phyloP scores from a whole-genome alignment of 352 stramenopile species.

The Globisporangium emineosum region DNA sequence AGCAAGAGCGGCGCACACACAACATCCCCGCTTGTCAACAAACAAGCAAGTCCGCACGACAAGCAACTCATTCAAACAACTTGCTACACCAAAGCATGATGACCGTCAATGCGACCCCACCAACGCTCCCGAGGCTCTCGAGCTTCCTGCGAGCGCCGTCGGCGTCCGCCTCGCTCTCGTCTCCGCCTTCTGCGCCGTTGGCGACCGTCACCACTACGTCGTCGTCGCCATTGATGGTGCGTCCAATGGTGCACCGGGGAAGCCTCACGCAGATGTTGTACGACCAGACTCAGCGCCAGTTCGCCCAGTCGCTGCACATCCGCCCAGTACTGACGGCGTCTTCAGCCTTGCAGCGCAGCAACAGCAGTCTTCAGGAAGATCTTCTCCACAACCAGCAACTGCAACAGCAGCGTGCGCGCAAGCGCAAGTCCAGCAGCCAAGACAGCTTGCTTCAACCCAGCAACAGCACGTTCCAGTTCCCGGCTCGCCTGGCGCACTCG shows the following conservation, averaged over 20 bases:
- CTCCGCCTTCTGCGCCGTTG: background rate
- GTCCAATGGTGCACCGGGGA: background rate
- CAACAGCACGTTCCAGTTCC: background rate
- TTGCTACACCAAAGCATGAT: constrained; percentile 3
- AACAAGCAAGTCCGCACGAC: background rate
- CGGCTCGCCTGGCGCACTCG: background rate
- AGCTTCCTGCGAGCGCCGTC: constrained; percentile 24
- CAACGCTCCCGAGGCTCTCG: constrained; percentile 26
- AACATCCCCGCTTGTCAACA: background rate
- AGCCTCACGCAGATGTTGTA: constrained; percentile 1
- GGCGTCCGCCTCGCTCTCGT: background rate
- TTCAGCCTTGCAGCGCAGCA: background rate
- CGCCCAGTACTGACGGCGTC: background rate
- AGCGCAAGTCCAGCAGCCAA: constrained; percentile 8
- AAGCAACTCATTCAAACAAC: background rate
- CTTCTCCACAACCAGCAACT: background rate
- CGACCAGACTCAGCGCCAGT: constrained; percentile 3
- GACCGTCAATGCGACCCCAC: background rate
- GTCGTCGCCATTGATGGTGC: background rate
- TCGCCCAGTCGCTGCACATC: constrained; percentile 2
- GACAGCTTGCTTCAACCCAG: background rate
- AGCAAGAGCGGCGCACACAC: background rate
- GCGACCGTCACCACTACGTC: background rate
- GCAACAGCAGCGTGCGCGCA: background rate
- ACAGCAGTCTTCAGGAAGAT: background rate